phyloP scores from a whole-genome alignment of 2,329 filamentous ascomycete species.

The Triangularia setosa region DNA sequence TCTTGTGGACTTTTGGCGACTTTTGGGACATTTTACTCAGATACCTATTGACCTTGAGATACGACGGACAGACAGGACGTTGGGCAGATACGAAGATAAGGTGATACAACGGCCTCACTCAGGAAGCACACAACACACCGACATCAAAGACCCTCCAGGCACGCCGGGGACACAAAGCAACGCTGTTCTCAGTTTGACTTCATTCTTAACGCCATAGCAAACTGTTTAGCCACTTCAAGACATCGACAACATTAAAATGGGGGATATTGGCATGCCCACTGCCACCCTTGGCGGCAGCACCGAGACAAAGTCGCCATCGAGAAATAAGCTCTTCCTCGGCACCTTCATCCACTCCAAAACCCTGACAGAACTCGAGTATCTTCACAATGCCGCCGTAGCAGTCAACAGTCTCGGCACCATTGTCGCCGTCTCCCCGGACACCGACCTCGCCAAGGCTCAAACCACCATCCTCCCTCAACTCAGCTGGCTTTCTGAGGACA shows the following conservation, averaged over 20 bases:
- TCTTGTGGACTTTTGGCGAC: background rate
- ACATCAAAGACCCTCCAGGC: background rate
- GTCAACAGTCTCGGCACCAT: slow-evolving; percentile 51
- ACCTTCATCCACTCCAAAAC: slow-evolving; percentile 53
- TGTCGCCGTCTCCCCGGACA: slow-evolving; percentile 41
- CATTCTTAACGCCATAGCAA: background rate
- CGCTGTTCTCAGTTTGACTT: background rate
- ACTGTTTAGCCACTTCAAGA: background rate
- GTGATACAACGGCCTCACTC: background rate
- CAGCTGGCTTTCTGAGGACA: slow-evolving; percentile 38
- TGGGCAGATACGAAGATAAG: background rate
- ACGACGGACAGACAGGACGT: background rate
- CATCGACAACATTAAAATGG: background rate
- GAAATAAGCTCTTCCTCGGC: slow-evolving; percentile 49
- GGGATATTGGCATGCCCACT: background rate
- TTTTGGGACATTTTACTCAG: background rate
- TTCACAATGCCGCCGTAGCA: slow-evolving; percentile 48
- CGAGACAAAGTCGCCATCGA: slow-evolving; percentile 1
- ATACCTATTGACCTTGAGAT: background rate
- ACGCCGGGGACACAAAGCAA: background rate
- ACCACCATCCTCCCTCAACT: slow-evolving; percentile 38
- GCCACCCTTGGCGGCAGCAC: background rate
- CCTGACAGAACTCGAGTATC: slow-evolving; percentile 46
- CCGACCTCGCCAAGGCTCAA: slow-evolving; percentile 31
- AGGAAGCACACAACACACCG: background rate